Evolutionary conservation across 345 rosid species (phyloP).

Genomic region (Hibiscus mutabilis): DNA sequence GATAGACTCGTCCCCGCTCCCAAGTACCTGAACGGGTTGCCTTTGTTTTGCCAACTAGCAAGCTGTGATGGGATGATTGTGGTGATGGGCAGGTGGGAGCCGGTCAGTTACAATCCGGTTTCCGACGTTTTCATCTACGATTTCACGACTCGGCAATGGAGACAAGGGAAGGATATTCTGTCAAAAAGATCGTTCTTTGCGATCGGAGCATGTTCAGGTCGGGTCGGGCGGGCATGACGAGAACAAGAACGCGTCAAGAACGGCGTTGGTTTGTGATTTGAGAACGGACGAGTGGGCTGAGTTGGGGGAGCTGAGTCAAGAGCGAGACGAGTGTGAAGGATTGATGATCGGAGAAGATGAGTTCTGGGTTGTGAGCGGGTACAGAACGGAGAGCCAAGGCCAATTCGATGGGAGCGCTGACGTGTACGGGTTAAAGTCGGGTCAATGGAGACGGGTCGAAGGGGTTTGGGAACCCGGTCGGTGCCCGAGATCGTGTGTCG

Average conservation of each 20-base stretch:
- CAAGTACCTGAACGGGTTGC: constrained; percentile 42
- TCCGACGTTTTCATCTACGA: constrained; percentile 48
- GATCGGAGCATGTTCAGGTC: constrained; percentile 28
- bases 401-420: constrained; percentile 48
- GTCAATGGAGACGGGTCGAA: constrained; percentile 40
- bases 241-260: constrained; percentile 54
- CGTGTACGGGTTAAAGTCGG: constrained; percentile 23
- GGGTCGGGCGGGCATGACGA: constrained; percentile 66
- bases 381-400: constrained; percentile 51
- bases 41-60: constrained; percentile 51
- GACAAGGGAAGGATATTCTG: constrained; percentile 44
- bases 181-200: constrained; percentile 52
- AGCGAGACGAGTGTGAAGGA: constrained; percentile 66
- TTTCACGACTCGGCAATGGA: constrained; percentile 40
- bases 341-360: constrained; percentile 35
- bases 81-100: constrained; percentile 69
- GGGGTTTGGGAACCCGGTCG: constrained; percentile 40
- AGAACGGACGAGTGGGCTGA: constrained; percentile 45
- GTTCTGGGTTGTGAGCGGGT: constrained; percentile 69
- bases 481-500: constrained; percentile 37
- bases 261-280: constrained; percentile 53
- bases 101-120: constrained; percentile 44
- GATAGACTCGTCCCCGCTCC: constrained; percentile 37
- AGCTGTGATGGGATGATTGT: constrained; percentile 51
- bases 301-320: constrained; percentile 42